These are phyloP conservation scores for Trichoderma virens DNA, from an alignment of 495 filamentous ascomycete genomes.

Conservation along the genomic window DNA sequence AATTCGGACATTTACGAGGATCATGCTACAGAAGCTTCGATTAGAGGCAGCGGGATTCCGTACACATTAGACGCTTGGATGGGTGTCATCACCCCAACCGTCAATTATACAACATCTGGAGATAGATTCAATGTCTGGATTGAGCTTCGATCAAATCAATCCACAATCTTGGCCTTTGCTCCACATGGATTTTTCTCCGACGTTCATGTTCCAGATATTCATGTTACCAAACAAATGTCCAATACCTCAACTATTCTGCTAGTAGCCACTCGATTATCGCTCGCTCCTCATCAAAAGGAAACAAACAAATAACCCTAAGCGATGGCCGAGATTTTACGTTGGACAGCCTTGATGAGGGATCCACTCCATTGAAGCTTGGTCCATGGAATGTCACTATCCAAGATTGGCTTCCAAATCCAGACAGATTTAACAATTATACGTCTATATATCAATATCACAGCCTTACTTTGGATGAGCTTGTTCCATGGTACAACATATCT, in stretches of 20 bases:
- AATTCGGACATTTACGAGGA: conserved; percentile 10
- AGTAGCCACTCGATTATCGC: conserved; percentile 5
- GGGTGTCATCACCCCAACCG: background rate
- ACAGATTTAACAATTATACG: conserved; percentile 2
- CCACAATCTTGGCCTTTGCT: conserved; percentile 6
- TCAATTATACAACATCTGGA: conserved; percentile 6
- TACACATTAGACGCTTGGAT: conserved; percentile 9
- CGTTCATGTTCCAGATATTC: background rate
- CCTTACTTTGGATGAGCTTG: background rate
- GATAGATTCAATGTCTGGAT: conserved; percentile 11
- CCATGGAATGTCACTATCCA: conserved; percentile 10
- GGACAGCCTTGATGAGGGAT: background rate
- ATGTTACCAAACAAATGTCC: background rate
- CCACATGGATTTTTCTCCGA: background rate
- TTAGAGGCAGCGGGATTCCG: conserved; percentile 1
- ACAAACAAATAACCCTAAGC: background rate
- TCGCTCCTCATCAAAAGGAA: background rate
- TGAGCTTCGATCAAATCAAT: conserved; percentile 7
- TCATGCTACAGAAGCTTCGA: conserved; percentile 8
- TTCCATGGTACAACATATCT: conserved; percentile 10
- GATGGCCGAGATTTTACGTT: background rate
- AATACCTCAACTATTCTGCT: conserved; percentile 8
- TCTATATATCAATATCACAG: conserved; percentile 3
- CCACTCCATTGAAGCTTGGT: background rate
- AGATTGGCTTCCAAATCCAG: conserved; percentile 5